Base-by-base conservation (phyloP, 257 asterid species). In the Petunia secreta region DNA sequence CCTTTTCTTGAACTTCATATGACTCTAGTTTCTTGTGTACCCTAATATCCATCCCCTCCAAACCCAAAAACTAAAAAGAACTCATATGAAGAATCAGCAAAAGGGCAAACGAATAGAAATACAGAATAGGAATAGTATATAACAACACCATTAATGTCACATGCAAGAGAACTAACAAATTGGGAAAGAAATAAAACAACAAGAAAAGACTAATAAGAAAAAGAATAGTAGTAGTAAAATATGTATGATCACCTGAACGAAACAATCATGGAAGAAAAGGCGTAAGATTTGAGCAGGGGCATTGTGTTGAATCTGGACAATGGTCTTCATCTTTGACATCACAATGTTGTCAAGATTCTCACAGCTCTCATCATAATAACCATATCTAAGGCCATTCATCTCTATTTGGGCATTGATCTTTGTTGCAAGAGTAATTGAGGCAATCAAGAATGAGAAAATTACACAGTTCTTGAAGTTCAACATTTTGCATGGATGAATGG, bases 261-360 rank as follows among this genome's bases (percentile, higher is more conserved):
- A 84, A 60, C 87, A 86, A 63, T 86, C 89, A 73, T 84, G 89
- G 59, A 86, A 84, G 15, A 82, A 40, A 13, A 86, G 84, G 62
- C 89, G 85, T 6, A 84, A 67, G 16, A 86, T 83, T 57, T 86
- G 87, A 9, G 86, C 83, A 1, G 84, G 62, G 63, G 85, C 82
- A 36, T 81, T 75, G 25, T 65, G 76, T 0, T 69, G 58, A n/a
- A 69, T 57, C 40, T 69, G 16, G 16, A 69, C 76, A 16, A 69
- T n/a, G 8, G n/a, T 69, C 58, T 16, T 25, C 76, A 46, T 46
- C 41, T 2, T 69, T 0, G 9, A 4, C 58, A 57, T 8, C 76
- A 44, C 76, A 69, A 46, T 46, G 40, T 1, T 9, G 41, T 69
- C 41, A 46, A 44, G 4, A 44, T 9, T 2, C 10, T 46, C 58